These are phyloP conservation scores for Teratosphaeria zuluensis DNA, from an alignment of 2,329 filamentous ascomycete species.

Conservation along the genomic window DNA sequence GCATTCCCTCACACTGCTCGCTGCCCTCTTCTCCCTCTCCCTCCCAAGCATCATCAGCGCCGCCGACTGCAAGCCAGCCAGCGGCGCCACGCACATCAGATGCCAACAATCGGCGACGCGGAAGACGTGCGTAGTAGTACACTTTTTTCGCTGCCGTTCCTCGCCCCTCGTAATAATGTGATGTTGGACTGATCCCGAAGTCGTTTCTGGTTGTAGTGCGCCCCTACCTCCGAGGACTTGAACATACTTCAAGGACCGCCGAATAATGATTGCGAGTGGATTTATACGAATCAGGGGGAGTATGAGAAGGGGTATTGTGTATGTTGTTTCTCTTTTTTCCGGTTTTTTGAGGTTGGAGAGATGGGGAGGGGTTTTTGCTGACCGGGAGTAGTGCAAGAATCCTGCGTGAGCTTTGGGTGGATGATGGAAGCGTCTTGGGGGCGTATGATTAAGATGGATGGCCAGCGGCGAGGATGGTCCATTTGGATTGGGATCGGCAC, in stretches of 20 bases:
- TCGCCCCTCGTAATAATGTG: background rate
- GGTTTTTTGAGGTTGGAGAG: background rate
- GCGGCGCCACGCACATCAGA: background rate
- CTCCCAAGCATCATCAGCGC: background rate
- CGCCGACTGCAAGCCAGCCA: background rate
- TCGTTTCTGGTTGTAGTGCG: background rate
- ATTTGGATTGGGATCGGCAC: background rate
- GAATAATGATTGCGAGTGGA: background rate
- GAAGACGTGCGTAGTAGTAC: background rate
- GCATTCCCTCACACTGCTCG: background rate
- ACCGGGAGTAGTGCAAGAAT: background rate
- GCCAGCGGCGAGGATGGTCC: background rate
- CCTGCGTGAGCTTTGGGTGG: background rate
- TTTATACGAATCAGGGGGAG: background rate
- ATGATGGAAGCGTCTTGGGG: background rate
- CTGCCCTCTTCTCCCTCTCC: background rate
- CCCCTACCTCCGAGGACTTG: background rate
- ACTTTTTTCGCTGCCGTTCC: background rate
- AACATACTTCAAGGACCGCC: background rate
- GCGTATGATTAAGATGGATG: background rate
- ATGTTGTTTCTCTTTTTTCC: background rate
- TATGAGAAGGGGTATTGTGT: background rate
- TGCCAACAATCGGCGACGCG: background rate
- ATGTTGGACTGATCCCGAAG: background rate
- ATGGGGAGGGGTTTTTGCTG: background rate